Conservation (phyloP, 2,329 filamentous ascomycete species). For the Fusarium newnesense region DNA sequence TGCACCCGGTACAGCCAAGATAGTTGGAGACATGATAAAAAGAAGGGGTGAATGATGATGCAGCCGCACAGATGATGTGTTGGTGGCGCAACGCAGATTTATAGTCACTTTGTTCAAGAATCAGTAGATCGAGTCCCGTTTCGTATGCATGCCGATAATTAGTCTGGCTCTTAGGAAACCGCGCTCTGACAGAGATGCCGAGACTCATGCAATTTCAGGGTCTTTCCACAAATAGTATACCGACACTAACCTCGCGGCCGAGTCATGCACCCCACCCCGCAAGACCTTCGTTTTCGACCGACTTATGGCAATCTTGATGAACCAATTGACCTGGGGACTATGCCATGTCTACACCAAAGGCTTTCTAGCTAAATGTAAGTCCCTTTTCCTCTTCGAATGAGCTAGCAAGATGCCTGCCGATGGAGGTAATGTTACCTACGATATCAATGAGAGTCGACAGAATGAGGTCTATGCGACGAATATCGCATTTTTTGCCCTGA, state of each 20-base stretch:
- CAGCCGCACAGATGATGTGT: background rate
- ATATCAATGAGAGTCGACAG: background rate
- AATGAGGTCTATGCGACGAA: background rate
- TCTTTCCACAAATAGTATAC: background rate
- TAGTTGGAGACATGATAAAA: constrained; percentile 16
- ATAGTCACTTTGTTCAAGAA: background rate
- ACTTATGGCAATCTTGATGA: background rate
- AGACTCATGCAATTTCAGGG: background rate
- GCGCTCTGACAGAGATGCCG: background rate
- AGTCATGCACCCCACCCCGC: background rate
- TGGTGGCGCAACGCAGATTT: background rate
- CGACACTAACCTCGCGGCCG: background rate
- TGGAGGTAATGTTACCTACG: background rate
- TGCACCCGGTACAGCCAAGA: constrained; percentile 32
- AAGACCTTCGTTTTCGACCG: background rate
- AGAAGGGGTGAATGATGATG: background rate
- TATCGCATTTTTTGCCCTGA: background rate
- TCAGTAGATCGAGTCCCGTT: background rate
- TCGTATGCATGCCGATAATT: no score
- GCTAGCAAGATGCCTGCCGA: background rate
- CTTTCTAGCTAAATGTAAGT: fast-evolving
- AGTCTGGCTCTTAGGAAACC: no score
- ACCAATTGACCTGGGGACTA: background rate
- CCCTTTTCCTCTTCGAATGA: fast-evolving
- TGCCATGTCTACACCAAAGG: background rate